A percentile compares a stretch with the other conserved stretches of the same genome.
Conservation (phyloP, 805 yeast genomes). For the Starmerella scarabaei region DNA sequence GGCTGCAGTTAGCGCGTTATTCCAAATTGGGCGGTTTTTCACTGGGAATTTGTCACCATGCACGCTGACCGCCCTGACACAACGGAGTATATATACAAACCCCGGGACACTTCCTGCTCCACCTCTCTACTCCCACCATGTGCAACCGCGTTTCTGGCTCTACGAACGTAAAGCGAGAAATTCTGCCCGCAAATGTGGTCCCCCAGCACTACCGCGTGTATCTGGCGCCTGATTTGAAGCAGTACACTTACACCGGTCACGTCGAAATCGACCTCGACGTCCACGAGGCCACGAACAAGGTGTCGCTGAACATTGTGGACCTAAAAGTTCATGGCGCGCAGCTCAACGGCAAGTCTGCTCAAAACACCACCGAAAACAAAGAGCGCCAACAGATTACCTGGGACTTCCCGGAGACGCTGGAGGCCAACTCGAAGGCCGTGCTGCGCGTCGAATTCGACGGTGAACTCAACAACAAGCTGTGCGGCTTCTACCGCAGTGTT, state of each 20-base stretch:
- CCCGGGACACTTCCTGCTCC: too few relatives aligned
- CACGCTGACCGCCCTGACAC: too few relatives aligned
- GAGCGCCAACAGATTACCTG: slow-evolving; percentile 55
- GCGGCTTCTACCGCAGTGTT: slow-evolving; percentile 59
- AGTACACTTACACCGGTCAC: slow-evolving; percentile 28
- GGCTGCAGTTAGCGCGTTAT: too few relatives aligned
- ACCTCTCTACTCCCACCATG: too few relatives aligned
- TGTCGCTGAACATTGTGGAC: slow-evolving; percentile 51
- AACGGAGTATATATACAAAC: too few relatives aligned
- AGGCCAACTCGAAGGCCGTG: slow-evolving; percentile 38
- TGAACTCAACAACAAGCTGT: slow-evolving; percentile 51
- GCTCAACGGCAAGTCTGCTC: slow-evolving; percentile 24
- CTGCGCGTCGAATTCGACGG: slow-evolving; percentile 45
- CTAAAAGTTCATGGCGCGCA: slow-evolving; percentile 37
- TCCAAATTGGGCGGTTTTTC: too few relatives aligned
- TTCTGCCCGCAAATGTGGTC: slow-evolving; percentile 50
- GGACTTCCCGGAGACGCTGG: slow-evolving; percentile 34
- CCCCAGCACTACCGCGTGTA: slow-evolving; percentile 66
- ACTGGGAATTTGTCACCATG: too few relatives aligned
- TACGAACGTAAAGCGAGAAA: slow-evolving; percentile 25
- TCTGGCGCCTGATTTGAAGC: slow-evolving; percentile 44
- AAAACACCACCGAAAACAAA: slow-evolving; percentile 29
- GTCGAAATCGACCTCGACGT: slow-evolving; percentile 36
- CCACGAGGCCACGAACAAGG: slow-evolving; percentile 30
- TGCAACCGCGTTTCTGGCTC: too few relatives aligned